These are phyloP conservation scores for Sugiyamaella qingdaonensis DNA, from an alignment of 805 yeast species.

Conservation along the genomic window DNA sequence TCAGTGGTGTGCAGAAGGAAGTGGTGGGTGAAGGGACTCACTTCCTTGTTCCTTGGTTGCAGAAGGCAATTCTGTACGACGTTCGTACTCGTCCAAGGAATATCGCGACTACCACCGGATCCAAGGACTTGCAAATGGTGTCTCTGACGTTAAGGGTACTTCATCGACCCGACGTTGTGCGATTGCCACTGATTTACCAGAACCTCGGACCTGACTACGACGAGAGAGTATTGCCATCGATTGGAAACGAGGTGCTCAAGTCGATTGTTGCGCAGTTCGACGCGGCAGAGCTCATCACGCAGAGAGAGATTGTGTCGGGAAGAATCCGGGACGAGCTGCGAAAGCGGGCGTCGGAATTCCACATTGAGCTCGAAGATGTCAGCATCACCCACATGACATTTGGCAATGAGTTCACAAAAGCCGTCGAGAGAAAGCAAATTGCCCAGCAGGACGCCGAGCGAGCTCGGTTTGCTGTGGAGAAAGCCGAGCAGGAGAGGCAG, in stretches of 20 bases:
- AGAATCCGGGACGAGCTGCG: conserved; percentile 83
- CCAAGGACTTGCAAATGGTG: conserved; percentile 95
- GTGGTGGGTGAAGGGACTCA: conserved; percentile 97
- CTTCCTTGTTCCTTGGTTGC: conserved; percentile 93
- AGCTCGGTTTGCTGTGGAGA: conserved; percentile 87
- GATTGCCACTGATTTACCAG: conserved; percentile 84
- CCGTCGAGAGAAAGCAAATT: conserved; percentile 97
- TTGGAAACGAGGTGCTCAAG: conserved; percentile 87
- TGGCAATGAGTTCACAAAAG: conserved; percentile 94
- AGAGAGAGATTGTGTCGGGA: conserved; percentile 90
- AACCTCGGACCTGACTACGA: conserved; percentile 90
- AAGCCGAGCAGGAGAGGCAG: conserved; percentile 95
- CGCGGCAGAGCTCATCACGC: conserved; percentile 95
- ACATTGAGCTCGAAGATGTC: conserved; percentile 91
- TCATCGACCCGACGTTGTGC: conserved; percentile 86
- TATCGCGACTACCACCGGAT: conserved; percentile 91
- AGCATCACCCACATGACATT: conserved; percentile 97
- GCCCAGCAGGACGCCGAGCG: conserved; percentile 99
- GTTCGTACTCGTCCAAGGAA: conserved; percentile 92
- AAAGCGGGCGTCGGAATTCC: conserved; percentile 79
- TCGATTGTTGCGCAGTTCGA: conserved; percentile 90
- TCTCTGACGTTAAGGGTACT: conserved; percentile 87
- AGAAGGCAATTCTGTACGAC: conserved; percentile 83
- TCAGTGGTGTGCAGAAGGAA: conserved; percentile 79
- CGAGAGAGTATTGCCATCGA: conserved; percentile 87